Evolutionary conservation across 2,329 filamentous ascomycete genomes (phyloP).

Genomic region (Aureobasidium namibiae): DNA sequence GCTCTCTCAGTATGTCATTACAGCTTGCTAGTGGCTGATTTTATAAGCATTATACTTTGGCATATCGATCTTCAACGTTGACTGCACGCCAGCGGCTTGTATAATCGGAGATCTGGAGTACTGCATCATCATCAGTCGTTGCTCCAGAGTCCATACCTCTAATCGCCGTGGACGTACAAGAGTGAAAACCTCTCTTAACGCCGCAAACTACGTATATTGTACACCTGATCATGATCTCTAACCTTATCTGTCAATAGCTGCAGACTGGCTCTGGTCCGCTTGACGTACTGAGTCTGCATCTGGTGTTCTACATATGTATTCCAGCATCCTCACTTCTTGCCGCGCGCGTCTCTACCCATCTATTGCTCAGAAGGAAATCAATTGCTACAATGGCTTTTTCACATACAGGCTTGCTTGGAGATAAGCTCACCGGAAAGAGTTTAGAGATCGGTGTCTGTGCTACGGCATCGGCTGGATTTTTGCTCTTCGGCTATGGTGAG

Average conservation of each 20-base stretch:
- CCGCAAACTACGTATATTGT: background rate
- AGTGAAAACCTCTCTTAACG: background rate
- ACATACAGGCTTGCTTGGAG: background rate
- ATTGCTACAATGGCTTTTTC: background rate
- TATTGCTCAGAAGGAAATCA: too few relatives aligned
- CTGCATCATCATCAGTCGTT: too few relatives aligned
- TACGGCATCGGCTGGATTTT: background rate
- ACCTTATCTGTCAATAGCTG: background rate
- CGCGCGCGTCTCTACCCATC: too few relatives aligned
- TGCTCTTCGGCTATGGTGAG: background rate
- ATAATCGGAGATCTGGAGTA: background rate
- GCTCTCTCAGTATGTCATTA: too few relatives aligned
- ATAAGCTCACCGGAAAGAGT: background rate
- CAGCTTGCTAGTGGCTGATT: too few relatives aligned
- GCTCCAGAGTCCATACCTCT: background rate
- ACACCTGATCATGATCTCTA: background rate
- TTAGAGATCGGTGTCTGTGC: constrained; percentile 1
- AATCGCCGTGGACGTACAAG: background rate
- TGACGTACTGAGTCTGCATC: background rate
- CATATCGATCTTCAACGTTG: background rate
- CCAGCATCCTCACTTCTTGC: too few relatives aligned
- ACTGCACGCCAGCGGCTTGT: background rate
- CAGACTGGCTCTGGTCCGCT: background rate
- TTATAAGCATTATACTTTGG: too few relatives aligned
- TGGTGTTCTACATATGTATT: background rate